Conservation (phyloP, 768 basidiomycete species). For the Tylopilus plumbeoviolaceoides region DNA sequence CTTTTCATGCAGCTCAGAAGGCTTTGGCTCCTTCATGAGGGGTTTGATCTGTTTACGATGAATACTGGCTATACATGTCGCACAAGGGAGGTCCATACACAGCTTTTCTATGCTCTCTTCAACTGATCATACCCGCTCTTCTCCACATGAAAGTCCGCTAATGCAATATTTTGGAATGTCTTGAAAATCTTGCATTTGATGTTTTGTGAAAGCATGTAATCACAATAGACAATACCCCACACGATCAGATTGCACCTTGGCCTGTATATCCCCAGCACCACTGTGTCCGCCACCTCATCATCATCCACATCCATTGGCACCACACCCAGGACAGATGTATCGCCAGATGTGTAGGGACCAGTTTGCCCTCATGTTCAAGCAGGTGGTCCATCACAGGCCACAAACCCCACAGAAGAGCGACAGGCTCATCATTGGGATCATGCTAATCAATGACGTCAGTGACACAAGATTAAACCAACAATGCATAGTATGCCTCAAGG, state of each 20-base stretch:
- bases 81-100: not conserved
- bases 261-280: slow-evolving; percentile 51
- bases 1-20: slow-evolving; percentile 73
- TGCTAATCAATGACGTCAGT: slow-evolving; percentile 45
- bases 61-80: no score
- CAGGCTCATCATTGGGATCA: slow-evolving; percentile 95
- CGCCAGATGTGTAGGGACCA: slow-evolving; percentile 80
- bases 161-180: slow-evolving; percentile 78
- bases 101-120: slow-evolving; percentile 96
- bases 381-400: slow-evolving; percentile 92
- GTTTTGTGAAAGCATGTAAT: slow-evolving; percentile 36
- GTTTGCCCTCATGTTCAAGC: slow-evolving; percentile 71
- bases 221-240: no score
- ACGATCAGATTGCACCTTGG: slow-evolving; percentile 46
- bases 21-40: slow-evolving; percentile 89
- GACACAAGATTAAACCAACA: not conserved
- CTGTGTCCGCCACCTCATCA: slow-evolving; percentile 66
- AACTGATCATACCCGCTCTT: slow-evolving; percentile 95
- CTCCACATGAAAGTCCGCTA: slow-evolving; percentile 92
- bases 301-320: slow-evolving; percentile 52
- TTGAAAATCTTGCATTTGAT: slow-evolving; percentile 81
- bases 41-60: slow-evolving; percentile 54
- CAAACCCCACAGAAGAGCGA: slow-evolving; percentile 88
- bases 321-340: slow-evolving; percentile 21
- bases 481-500: slow-evolving; percentile 68